Evolutionary conservation across 1,284 basidiomycete species (phyloP), one percentile per base, ranked within the genome.

Genomic region (Microbotryomycetes sp.): DNA sequence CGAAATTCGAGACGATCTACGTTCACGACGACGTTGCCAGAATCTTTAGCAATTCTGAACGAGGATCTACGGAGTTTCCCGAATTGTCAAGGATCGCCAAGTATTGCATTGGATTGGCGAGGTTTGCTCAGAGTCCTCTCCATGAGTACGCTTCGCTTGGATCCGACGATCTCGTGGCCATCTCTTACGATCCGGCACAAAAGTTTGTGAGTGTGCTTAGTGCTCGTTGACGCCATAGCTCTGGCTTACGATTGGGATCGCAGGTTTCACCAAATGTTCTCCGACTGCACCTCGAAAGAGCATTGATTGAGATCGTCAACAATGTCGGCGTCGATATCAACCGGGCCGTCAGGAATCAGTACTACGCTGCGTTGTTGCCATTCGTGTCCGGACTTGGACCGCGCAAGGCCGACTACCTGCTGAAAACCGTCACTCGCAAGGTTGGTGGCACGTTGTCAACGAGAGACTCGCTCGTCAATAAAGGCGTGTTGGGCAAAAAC

Each of bases 251-350:
- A n/a, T n/a, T n/a, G n/a, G n/a, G n/a, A n/a, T 15, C 36, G 6
- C 36, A 3, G 23, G 15, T 31, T 3, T 23, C 36, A 48, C 50
- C 49, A 61, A 23, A 64, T 92, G 89, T 81, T 93, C 48, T 86
- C 92, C 0, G 81, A 57, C 77, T 81, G 16, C 84, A 87, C 9
- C 82, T 97, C 31, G 96, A 99, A 76, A 84, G 90, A 45, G 86
- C 85, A 48, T 78, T 99, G 47, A 89, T 96, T 58, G 92, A 97
- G 72, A 80, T 89, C 22, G 87, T 90, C 64, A 97, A 93, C 77
- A 86, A 85, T 71, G 86, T 92, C 65, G 96, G 96, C 26, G 91
- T 98, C 49, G 93, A 97, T 74, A 88, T 99, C 78, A 97, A 99
- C 75, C 86, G 86, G 30, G 89, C 91, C 31, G 85, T 92, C 29